These are phyloP conservation scores for Ganoderma resinaceum DNA, from an alignment of 1,284 basidiomycete genomes.

Conservation along the genomic window DNA sequence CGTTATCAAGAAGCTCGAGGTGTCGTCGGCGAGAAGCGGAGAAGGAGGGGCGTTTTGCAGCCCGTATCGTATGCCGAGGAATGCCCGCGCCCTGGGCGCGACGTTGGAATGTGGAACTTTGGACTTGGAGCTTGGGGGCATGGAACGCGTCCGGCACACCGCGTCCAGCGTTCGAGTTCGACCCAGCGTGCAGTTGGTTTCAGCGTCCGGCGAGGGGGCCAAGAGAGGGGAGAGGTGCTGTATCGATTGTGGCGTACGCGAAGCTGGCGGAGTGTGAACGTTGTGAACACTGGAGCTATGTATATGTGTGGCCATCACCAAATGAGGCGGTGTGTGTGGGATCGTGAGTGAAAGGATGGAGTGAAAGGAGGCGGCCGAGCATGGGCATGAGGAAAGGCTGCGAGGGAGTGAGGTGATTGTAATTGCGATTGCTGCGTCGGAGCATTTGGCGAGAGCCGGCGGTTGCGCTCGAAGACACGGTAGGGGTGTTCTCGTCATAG, in stretches of 20 bases:
- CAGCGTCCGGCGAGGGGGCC: neutral
- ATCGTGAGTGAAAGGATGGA: neutral
- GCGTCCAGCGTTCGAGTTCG: too few species aligned
- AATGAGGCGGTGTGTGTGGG: neutral
- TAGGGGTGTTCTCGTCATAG: neutral
- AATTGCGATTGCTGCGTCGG: neutral
- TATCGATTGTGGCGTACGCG: conserved; percentile 7
- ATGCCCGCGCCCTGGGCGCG: neutral
- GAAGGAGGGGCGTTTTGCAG: neutral
- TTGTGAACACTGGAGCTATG: neutral
- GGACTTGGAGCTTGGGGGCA: neutral
- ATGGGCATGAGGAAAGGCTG: neutral
- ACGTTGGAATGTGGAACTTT: neutral
- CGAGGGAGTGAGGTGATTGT: neutral
- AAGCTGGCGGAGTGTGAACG: conserved; percentile 9
- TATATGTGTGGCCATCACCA: conserved; percentile 7
- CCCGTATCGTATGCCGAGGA: neutral
- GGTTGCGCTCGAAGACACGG: neutral
- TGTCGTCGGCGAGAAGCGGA: neutral
- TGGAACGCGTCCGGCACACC: neutral
- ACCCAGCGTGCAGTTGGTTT: neutral
- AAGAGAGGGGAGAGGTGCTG: neutral
- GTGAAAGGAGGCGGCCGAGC: conserved; percentile 1
- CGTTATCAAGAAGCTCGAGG: neutral
- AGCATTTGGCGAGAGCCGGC: neutral